These are phyloP conservation scores for Penicillium palitans DNA, from an alignment of 2,329 filamentous ascomycete genomes.

Conservation along the genomic window DNA sequence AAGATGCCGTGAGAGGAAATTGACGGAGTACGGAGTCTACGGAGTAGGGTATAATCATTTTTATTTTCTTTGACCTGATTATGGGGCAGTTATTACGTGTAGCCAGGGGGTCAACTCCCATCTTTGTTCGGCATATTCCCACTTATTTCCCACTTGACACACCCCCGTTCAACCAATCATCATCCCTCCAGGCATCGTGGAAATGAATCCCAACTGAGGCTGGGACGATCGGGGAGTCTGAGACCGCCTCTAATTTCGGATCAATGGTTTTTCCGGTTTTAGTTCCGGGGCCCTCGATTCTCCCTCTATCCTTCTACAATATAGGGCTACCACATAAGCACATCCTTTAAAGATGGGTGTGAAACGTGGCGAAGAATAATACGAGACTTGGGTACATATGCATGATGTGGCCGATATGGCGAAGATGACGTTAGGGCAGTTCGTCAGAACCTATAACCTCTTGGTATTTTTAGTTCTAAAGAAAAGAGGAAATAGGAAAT, in stretches of 20 bases:
- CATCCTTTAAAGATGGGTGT: no score
- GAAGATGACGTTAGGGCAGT: no score
- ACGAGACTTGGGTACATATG: no score
- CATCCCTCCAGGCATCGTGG: not conserved
- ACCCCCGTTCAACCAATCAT: not conserved
- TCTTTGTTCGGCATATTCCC: not conserved
- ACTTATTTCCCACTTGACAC: not conserved
- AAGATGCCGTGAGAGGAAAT: not conserved
- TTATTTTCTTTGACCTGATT: not conserved
- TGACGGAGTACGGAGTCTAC: no score
- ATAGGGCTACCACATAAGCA: no score
- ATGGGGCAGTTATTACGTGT: conserved; percentile 1
- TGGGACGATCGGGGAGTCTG: not conserved
- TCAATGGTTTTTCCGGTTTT: not conserved
- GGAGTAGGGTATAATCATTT: not conserved
- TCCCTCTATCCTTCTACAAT: no score
- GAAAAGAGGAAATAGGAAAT: not conserved
- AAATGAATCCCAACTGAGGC: not conserved
- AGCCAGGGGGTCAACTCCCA: not conserved
- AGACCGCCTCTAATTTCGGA: conserved; percentile 2
- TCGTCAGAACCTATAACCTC: no score
- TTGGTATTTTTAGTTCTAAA: no score
- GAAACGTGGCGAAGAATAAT: no score
- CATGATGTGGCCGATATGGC: no score
- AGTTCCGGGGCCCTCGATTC: not conserved